Evolutionary conservation across 2,329 filamentous ascomycete species (phyloP), one percentile per base, ranked within the genome.

Genomic region (Diaporthe vaccinii): DNA sequence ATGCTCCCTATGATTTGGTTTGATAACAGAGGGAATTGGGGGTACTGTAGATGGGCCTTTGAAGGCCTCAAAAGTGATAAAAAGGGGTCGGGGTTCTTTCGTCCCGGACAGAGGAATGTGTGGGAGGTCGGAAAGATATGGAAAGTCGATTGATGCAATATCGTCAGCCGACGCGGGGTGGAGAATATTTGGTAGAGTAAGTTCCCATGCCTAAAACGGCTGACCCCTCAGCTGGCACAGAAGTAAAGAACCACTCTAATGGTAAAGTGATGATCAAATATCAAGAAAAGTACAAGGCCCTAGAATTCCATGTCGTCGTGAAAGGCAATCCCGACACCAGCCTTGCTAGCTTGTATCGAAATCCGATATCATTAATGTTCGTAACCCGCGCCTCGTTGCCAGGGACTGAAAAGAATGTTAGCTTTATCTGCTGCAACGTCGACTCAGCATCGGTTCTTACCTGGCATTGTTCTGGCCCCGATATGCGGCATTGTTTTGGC

Each of bases 331-430:
- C 41, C 57, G 49, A 68, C 67, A 69, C 69, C 69, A 49, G 73
- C 69, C 46, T 73, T 41, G 65, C 31, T 53, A 62, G 73, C 61
- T 75, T 39, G 57, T 57, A 59, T 71, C 73, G 73, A 72, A 72
- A 72, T 69, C 49, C 49, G 58, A 68, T 74, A 68, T 77, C 76
- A 73, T 80, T 78, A 81, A 74, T 81, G 77, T 81, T 90, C 88
- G 80, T 90, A 90, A 77, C 88, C 88, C 73, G 88, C 88, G 79
- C 88, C 88, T 78, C 88, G 87, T 83, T 90, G 88, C 88, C 88
- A 90, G 77, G 88, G 87, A 82, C 87, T 90, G 78, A 28, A 55
- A 57, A 41, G 34, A 51, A 9, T 61, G 78, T 83, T 78, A 82
- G 80, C 76, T 75, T 78, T 39, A 58, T 73, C 73, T 51, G 9